Base-by-base conservation (phyloP, 2,329 filamentous ascomycete genomes). In the Epicoccum nigrum region DNA sequence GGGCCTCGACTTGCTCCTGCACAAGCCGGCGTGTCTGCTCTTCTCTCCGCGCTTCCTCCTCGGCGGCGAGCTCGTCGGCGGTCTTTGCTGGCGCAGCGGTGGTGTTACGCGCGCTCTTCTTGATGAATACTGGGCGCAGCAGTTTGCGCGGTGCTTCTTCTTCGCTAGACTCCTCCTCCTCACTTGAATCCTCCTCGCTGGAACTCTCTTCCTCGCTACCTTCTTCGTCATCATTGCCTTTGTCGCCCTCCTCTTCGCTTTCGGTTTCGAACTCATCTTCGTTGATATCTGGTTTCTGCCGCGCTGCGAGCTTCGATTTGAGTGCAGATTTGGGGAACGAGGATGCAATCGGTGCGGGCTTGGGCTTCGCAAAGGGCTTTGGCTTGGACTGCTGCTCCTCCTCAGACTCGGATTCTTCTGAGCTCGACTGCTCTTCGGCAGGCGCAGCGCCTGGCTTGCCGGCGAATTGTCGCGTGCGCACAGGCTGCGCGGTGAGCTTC, bases 401-500 rank as follows among this genome's bases (percentile, higher is more conserved):
- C 19, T 81, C 80, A 1, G 81, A 79, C 16, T 79, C 79, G 6
- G 81, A 78, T 34, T 83, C 80, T 12, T 74, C 73, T 19, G 73
- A 75, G 45, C 59, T 66, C 4, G 74, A 76, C 15, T 49, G 55
- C 27, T 72, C 71, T 54, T 78, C 79, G 17, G 56, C 55, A 50
- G 68, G 65, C 4, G 56, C 58, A 54, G 78, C 81, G 7, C 78
- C 82, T 13, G 87, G 79, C 74, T 97, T 97, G 60, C 94, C 93
- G 13, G 93, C 88, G 51, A 92, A 86, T 67, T 97, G 89, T 50
- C 94, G 89, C 61, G 86, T 84, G 71, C 86, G 86, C 51, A 87
- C 77, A 3, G 90, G 92, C 69, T 97, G 96, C 56, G 92, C 92
- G 57, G 93, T 97, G 90, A 97, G 96, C 67, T 90, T 89, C 72